Evolutionary conservation across 2,329 filamentous ascomycete species (phyloP), one percentile per base, ranked within the genome.

Genomic region (Drechslera avenae): DNA sequence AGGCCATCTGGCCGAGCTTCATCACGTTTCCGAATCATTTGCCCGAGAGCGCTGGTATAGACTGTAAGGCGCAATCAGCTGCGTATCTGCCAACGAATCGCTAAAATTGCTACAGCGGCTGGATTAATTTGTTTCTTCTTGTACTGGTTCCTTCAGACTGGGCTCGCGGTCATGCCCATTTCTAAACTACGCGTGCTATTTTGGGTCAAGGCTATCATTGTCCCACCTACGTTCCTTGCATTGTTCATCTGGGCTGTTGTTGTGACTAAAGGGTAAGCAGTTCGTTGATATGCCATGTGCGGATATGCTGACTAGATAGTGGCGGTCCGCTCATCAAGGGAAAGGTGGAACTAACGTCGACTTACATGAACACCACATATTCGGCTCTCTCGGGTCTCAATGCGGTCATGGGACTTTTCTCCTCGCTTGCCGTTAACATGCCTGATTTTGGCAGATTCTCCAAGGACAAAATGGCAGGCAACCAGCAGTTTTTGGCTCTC

Each of bases 341-440:
- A 14, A 64, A 73, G 23, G 59, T 62, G 13, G 50, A 69, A 23
- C 61, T 76, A 34, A 70, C 61, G 12, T 73, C 67, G 4, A 66
- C 68, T 1, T 78, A 77, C 34, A 78, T 76, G 68, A 76, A 75
- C 17, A 75, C 73, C 4, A 68, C 73, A 9, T 79, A 76, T 66
- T 76, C 75, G 1, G 73, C 70, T 13, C 57, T 79, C 16, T 75
- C 76, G 2, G 75, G 74, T 3, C 63, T 79, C 45, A 79, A 78
- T 33, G 76, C 73, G 12, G 78, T 81, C 26, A 80, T 79, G 17
- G 79, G 79, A 14, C 74, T 79, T 8, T 81, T 79, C 65, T 75
- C 71, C 10, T 78, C 76, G 18, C 72, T 79, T 50, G 78, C 78
- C 1, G 76, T 81, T 47, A 82, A 82, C 61, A 81, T 81, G 66